phyloP scores from a whole-genome alignment of 768 basidiomycete species.

The Leccinum barrowsii region DNA sequence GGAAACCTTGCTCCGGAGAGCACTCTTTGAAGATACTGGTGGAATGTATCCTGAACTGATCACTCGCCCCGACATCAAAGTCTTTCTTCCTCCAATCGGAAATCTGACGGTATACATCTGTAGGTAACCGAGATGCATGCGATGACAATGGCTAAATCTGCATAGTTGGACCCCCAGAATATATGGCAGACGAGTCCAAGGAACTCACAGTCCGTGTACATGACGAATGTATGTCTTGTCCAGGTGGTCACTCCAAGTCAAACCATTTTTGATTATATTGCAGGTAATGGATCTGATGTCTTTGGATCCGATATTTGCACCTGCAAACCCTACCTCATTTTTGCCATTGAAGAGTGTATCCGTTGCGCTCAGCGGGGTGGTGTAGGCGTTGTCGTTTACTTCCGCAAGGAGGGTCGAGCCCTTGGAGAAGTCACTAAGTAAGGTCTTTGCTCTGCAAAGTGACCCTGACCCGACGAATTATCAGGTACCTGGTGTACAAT shows the following conservation, averaged over 20 bases:
- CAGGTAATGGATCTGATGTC: conserved; percentile 91
- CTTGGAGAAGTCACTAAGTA: conserved; percentile 92
- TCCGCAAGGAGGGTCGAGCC: conserved; percentile 90
- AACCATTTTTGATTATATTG: not conserved
- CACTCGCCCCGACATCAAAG: conserved; percentile 91
- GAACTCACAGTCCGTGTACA: conserved; percentile 87
- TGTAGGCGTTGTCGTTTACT: conserved; percentile 91
- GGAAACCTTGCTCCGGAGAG: conserved; percentile 81
- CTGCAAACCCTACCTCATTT: conserved; percentile 89
- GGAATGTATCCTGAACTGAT: conserved; percentile 96
- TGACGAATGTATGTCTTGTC: conserved; percentile 74
- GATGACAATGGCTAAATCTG: not conserved
- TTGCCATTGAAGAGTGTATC: conserved; percentile 92
- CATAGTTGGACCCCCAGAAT: conserved; percentile 79
- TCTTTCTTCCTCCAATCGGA: conserved; percentile 95
- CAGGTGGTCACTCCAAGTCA: not conserved
- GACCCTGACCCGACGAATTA: not conserved
- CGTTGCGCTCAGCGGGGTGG: conserved; percentile 80
- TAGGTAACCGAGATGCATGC: conserved; percentile 29
- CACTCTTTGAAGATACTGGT: conserved; percentile 93
- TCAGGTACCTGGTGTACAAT: conserved; percentile 91
- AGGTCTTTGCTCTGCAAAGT: conserved; percentile 18
- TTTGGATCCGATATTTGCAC: conserved; percentile 93
- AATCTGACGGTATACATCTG: conserved; percentile 90
- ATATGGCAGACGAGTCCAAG: conserved; percentile 69